Conservation (phyloP, 495 filamentous ascomycete species). For the Penicillium ucsense region DNA sequence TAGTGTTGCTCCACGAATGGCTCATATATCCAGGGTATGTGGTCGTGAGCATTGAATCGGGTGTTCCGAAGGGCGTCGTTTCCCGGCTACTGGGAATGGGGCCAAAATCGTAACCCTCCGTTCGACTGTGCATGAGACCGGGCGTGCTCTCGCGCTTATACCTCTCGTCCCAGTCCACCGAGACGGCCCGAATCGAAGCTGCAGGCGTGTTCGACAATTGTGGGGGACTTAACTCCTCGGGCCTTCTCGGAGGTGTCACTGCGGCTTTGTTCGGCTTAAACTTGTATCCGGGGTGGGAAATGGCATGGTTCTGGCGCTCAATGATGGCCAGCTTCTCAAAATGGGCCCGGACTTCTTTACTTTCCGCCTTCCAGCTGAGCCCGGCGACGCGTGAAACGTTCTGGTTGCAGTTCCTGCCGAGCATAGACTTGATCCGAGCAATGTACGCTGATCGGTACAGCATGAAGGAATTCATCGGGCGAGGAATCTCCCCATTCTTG, state of each 20-base stretch:
- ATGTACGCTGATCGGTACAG: constrained; percentile 91
- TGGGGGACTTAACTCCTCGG: constrained; percentile 8
- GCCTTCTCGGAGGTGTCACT: constrained; percentile 26
- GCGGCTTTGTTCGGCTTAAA: constrained; percentile 77
- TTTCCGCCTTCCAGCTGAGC: constrained; percentile 76
- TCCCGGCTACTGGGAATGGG: constrained; percentile 22
- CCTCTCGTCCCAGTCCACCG: constrained; percentile 27
- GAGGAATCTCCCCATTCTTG: constrained; percentile 65
- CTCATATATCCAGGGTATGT: constrained; percentile 16
- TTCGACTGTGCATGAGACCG: constrained; percentile 8
- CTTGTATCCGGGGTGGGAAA: constrained; percentile 87
- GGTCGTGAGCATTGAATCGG: constrained; percentile 15
- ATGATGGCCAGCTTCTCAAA: constrained; percentile 74
- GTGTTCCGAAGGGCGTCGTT: constrained; percentile 25
- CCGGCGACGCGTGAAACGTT: constrained; percentile 80
- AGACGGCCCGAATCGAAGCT: constrained; percentile 5
- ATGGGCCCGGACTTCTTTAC: constrained; percentile 56
- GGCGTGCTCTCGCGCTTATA: background rate
- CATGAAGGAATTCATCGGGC: constrained; percentile 99
- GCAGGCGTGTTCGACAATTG: constrained; percentile 4
- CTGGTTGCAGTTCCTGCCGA: constrained; percentile 87
- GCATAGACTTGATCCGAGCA: constrained; percentile 73
- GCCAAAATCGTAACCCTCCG: constrained; percentile 20
- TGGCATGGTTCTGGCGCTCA: constrained; percentile 77
- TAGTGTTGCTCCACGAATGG: constrained; percentile 32